A percentile compares a stretch with the other conserved stretches of the same genome.
Conservation (phyloP, 2,329 filamentous ascomycete species). For the Lomentospora prolificans region DNA sequence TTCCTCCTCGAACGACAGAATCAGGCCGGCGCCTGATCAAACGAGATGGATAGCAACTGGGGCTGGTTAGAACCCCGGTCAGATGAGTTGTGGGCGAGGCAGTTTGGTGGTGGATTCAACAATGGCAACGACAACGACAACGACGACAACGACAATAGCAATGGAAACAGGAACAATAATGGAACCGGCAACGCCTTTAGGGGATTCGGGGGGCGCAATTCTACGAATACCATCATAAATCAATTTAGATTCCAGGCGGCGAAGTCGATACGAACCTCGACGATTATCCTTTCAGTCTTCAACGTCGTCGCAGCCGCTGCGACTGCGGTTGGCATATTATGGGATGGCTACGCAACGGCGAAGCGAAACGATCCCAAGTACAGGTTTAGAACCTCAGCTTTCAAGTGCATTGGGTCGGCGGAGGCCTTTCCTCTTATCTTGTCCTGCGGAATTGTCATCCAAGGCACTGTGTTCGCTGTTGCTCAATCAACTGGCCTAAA, state of each 20-base stretch:
- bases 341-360: constrained; percentile 40
- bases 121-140: constrained; percentile 16
- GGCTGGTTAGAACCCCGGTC: constrained; percentile 14
- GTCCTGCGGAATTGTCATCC: constrained; percentile 46
- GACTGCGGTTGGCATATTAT: constrained; percentile 46
- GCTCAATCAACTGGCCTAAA: constrained; percentile 46
- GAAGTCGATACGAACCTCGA: constrained; percentile 50
- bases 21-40: neutral
- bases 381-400: constrained; percentile 29
- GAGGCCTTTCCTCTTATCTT: constrained; percentile 47
- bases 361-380: constrained; percentile 30
- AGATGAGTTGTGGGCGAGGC: constrained; percentile 10
- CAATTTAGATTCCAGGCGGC: constrained; percentile 41
- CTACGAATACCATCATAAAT: constrained; percentile 36
- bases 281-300: constrained; percentile 50
- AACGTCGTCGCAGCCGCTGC: constrained; percentile 49
- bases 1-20: neutral
- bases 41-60: constrained; percentile 13
- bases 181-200: constrained; percentile 13
- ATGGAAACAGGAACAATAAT: neutral
- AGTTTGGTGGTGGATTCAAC: constrained; percentile 9
- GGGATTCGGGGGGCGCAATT: constrained; percentile 25
- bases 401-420: constrained; percentile 34
- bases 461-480: constrained; percentile 47
- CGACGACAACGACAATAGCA: constrained; percentile 17